phyloP scores from a whole-genome alignment of 495 filamentous ascomycete genomes.

The Aspergillus funiculosus region DNA sequence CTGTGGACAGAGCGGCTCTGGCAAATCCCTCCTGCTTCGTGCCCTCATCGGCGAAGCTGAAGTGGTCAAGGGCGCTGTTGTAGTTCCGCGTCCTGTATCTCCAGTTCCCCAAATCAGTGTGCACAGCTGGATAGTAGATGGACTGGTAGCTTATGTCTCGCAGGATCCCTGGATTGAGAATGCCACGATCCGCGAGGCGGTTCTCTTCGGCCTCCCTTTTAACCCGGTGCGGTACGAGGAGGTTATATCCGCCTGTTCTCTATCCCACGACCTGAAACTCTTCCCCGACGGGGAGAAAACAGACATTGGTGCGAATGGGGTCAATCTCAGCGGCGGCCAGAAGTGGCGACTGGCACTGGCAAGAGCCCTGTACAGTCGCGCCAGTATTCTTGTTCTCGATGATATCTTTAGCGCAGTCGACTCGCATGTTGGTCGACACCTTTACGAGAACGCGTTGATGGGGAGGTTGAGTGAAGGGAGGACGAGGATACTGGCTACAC shows the following conservation, averaged over 20 bases:
- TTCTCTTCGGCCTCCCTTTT: constrained; percentile 65
- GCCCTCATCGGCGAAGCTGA: constrained; percentile 59
- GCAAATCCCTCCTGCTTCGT: constrained; percentile 58
- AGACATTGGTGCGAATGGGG: constrained; percentile 75
- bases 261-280: constrained; percentile 69
- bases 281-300: constrained; percentile 68
- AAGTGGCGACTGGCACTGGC: constrained; percentile 77
- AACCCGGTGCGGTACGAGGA: constrained; percentile 58
- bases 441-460: constrained; percentile 68
- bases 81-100: constrained; percentile 33
- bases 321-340: constrained; percentile 80
- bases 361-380: constrained; percentile 71
- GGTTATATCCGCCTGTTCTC: constrained; percentile 62
- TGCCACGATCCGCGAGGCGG: constrained; percentile 67
- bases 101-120: constrained; percentile 18
- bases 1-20: constrained; percentile 52
- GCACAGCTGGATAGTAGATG: constrained; percentile 45
- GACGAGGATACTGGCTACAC: constrained; percentile 75
- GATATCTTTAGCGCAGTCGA: constrained; percentile 73
- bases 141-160: constrained; percentile 67
- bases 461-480: constrained; percentile 62
- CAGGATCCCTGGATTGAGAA: constrained; percentile 89
- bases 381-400: constrained; percentile 72
- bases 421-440: constrained; percentile 69
- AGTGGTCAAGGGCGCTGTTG: constrained; percentile 41